A percentile compares a stretch with the other conserved stretches of the same genome.
Conservation (phyloP, 2,329 filamentous ascomycete species). For the Scedosporium dehoogii region DNA sequence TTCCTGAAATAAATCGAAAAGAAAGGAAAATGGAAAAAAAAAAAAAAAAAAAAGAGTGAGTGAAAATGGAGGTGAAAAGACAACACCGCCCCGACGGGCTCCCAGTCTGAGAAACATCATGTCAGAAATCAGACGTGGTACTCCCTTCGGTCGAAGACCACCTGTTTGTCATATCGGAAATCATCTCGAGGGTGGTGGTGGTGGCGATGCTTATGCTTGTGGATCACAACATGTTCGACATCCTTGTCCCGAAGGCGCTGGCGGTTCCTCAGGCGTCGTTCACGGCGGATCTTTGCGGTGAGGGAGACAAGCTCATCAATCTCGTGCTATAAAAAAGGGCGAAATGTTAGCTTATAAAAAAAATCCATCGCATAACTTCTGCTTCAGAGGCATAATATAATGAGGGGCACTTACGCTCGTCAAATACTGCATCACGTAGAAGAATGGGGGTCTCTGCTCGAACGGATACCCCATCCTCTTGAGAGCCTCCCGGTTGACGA, state of each 20-base stretch:
- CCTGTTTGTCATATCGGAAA: not conserved
- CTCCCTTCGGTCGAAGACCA: not conserved
- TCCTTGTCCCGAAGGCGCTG: not conserved
- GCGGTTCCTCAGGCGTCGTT: slow-evolving; percentile 2
- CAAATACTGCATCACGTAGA: slow-evolving; percentile 87
- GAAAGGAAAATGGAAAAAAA: not conserved
- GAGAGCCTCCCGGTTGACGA: slow-evolving; percentile 80
- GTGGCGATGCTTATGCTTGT: slow-evolving; percentile 2
- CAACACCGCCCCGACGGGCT: not conserved
- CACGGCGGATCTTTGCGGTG: slow-evolving; percentile 4
- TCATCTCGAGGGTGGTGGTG: not conserved
- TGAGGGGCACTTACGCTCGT: slow-evolving; percentile 12
- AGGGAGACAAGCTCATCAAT: slow-evolving; percentile 5
- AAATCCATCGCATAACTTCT: not conserved
- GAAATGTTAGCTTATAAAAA: not conserved
- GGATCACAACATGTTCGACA: not conserved
- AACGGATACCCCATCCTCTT: slow-evolving; percentile 76
- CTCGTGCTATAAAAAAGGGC: not conserved
- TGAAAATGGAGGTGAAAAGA: not conserved
- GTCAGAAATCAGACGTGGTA: not conserved
- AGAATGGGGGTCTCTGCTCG: slow-evolving; percentile 82
- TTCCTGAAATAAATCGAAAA: too few species aligned
- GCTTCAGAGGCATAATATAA: not conserved
- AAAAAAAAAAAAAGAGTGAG: not conserved
- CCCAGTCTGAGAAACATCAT: too few species aligned